Conservation (phyloP, 148 eudicot species). For the Tetragonia tetragonoides region DNA sequence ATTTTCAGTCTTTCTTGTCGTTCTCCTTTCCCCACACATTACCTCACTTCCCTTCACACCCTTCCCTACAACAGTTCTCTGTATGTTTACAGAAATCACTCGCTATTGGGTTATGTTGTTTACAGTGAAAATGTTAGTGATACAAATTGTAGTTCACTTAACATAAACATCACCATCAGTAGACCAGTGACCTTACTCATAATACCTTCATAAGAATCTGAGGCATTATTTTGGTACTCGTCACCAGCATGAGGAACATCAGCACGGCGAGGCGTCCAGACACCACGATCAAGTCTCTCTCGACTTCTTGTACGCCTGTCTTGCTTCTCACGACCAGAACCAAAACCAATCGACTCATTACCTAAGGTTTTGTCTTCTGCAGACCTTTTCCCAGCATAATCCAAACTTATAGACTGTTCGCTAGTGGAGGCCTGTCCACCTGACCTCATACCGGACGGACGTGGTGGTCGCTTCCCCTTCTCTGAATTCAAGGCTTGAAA, state of each 20-base stretch:
- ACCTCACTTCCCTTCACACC: background rate
- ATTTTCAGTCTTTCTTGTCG: background rate
- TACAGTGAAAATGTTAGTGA: background rate
- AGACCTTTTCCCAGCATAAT: constrained; percentile 37
- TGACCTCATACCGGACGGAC: constrained; percentile 46
- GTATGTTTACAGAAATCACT: background rate
- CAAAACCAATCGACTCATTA: constrained; percentile 42
- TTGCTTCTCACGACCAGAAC: constrained; percentile 56
- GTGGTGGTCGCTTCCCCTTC: constrained; percentile 78
- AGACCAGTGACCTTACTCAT: background rate
- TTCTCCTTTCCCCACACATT: background rate
- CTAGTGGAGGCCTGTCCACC: constrained; percentile 32
- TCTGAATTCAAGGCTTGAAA: constrained; percentile 47
- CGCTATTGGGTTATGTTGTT: background rate
- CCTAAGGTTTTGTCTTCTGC: constrained; percentile 49
- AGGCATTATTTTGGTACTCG: constrained; percentile 43
- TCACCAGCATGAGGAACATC: constrained; percentile 62
- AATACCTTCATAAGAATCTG: constrained; percentile 62
- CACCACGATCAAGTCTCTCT: constrained; percentile 94
- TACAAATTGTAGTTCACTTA: background rate
- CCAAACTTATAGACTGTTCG: constrained; percentile 34
- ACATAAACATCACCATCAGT: constrained; percentile 3
- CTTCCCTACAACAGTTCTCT: background rate
- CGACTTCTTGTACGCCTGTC: constrained; percentile 74
- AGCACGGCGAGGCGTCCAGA: constrained; percentile 89